phyloP scores from a whole-genome alignment of 768 basidiomycete species.

The Sporobolomyces phaffii region DNA sequence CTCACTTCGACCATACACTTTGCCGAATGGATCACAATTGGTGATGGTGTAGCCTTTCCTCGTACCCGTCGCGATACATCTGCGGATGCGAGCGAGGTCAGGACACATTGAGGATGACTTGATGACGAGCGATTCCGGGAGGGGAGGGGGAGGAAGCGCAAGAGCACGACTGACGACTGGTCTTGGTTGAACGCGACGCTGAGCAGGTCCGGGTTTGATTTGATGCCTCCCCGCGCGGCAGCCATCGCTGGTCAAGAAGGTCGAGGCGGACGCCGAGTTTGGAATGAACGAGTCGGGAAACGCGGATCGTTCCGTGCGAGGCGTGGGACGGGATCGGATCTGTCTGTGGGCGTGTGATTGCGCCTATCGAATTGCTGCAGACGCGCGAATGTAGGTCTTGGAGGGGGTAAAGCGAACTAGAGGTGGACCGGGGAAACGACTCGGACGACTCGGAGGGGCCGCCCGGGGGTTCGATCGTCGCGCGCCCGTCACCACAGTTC shows the following conservation, averaged over 20 bases:
- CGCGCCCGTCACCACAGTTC: too few species aligned
- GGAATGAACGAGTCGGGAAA: neutral
- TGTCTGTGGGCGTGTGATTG: too few species aligned
- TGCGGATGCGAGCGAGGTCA: constrained; percentile 15
- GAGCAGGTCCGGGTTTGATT: constrained; percentile 32
- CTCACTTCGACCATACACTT: constrained; percentile 91
- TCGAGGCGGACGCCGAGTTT: neutral
- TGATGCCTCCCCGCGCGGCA: constrained; percentile 36
- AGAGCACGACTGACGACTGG: constrained; percentile 85
- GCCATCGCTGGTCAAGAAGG: neutral
- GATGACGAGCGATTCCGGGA: constrained; percentile 16
- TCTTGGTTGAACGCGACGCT: constrained; percentile 79
- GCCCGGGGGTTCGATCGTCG: too few species aligned
- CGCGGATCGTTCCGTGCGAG: neutral
- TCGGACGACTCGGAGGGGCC: too few species aligned
- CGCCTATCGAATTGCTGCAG: too few species aligned
- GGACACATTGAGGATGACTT: neutral
- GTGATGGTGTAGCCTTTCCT: constrained; percentile 93
- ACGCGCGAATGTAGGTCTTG: too few species aligned
- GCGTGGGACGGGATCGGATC: too few species aligned
- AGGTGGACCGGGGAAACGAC: too few species aligned
- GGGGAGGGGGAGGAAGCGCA: neutral
- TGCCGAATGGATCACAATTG: constrained; percentile 95
- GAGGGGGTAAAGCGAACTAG: too few species aligned
- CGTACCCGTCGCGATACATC: constrained; percentile 90